Evolutionary conservation across 192 early-diverging fungal genomes (phyloP).

Genomic region (Backusella parvicylindrica): DNA sequence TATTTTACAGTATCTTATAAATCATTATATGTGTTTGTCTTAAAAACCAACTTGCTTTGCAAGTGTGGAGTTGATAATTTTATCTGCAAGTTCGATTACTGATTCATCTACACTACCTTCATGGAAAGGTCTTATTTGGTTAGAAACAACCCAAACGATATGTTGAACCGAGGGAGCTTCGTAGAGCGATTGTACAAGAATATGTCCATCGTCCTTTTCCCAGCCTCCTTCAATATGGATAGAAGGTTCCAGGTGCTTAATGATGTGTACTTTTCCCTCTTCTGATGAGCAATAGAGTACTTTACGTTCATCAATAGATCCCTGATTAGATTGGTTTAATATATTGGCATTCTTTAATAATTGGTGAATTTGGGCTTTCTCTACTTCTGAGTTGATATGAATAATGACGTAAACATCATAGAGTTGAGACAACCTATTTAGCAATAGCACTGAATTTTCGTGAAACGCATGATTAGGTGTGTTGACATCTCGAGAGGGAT

Average conservation of each 20-base stretch:
- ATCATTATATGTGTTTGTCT: background rate
- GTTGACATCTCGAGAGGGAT: conserved; percentile 65
- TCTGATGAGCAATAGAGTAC: conserved; percentile 67
- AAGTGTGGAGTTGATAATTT: background rate
- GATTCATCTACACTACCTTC: conserved; percentile 1
- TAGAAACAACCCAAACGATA: background rate
- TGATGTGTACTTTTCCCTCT: conserved; percentile 62
- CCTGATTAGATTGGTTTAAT: conserved; percentile 9
- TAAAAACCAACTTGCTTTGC: conserved; percentile 1
- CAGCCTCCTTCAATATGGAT: conserved; percentile 66
- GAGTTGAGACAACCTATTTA: conserved; percentile 45
- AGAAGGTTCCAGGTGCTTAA: conserved; percentile 59
- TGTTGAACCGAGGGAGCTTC: background rate
- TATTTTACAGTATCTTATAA: background rate
- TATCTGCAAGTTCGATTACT: conserved; percentile 1
- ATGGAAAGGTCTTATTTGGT: conserved; percentile 1
- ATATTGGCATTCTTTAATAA: conserved; percentile 43
- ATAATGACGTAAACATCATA: conserved; percentile 59
- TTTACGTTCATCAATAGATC: conserved; percentile 55
- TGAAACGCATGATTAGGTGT: conserved; percentile 70
- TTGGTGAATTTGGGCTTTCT: conserved; percentile 53
- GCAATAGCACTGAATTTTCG: conserved; percentile 52
- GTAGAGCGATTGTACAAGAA: background rate
- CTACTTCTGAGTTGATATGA: conserved; percentile 47
- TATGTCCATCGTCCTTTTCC: conserved; percentile 32